Evolutionary conservation across 768 basidiomycete species (phyloP).

Genomic region (Serendipita indica): DNA sequence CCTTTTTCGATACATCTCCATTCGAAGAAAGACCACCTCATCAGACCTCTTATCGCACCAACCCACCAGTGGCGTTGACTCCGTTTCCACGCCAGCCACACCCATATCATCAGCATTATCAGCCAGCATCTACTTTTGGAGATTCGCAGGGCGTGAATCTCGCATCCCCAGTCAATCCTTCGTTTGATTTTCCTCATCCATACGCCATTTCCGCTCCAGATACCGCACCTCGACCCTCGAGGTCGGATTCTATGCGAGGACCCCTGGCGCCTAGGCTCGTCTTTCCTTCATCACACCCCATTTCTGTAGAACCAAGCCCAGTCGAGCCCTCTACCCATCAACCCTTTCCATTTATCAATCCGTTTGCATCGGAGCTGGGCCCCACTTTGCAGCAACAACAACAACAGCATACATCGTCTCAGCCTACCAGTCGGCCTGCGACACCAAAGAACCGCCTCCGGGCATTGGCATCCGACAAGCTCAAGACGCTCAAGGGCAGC

Average conservation of each 20-base stretch:
- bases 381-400: too few species aligned
- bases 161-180: background rate
- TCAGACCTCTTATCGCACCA: background rate
- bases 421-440: background rate
- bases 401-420: background rate
- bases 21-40: background rate
- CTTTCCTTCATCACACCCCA: background rate
- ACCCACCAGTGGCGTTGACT: background rate
- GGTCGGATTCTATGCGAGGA: too few species aligned
- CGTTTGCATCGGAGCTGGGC: background rate
- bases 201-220: conserved; percentile 1
- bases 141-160: background rate
- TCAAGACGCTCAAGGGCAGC: conserved; percentile 32
- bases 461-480: background rate
- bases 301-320: background rate
- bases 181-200: conserved; percentile 5
- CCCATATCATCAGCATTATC: background rate
- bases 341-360: conserved; percentile 6
- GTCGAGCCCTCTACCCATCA: background rate
- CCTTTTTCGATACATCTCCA: background rate
- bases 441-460: background rate
- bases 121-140: background rate
- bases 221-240: too few species aligned
- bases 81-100: background rate
- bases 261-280: too few species aligned